Conservation (phyloP, 768 basidiomycete species). For the Hypholoma fasciculare region DNA sequence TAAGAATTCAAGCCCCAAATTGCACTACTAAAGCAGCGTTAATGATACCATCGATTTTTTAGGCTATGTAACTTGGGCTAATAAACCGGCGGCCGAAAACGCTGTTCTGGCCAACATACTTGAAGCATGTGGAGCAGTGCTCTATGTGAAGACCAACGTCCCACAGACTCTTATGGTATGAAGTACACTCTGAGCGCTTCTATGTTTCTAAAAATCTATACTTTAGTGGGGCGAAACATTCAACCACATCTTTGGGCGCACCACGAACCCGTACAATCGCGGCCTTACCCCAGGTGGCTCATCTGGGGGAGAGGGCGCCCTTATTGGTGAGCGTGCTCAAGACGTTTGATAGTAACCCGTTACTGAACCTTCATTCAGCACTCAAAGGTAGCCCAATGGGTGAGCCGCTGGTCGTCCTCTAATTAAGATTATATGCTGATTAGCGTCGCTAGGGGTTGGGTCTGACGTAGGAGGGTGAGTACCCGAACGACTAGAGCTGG, state of each 20-base stretch:
- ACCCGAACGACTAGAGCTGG: not conserved
- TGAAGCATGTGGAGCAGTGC: constrained; percentile 64
- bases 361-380: constrained; percentile 24
- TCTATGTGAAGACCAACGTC: constrained; percentile 72
- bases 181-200: not conserved
- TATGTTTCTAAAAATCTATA: not conserved
- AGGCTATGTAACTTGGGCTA: constrained; percentile 79
- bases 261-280: constrained; percentile 74
- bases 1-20: constrained; percentile 16
- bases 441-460: constrained; percentile 57
- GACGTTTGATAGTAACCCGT: not conserved
- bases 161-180: constrained; percentile 76
- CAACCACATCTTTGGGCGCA: constrained; percentile 80
- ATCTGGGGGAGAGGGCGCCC: constrained; percentile 84
- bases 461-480: constrained; percentile 78
- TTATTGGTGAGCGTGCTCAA: constrained; percentile 45
- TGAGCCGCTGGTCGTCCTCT: constrained; percentile 11
- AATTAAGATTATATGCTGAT: not conserved
- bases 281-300: constrained; percentile 76
- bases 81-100: constrained; percentile 56
- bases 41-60: not conserved
- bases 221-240: constrained; percentile 73
- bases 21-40: not conserved
- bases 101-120: constrained; percentile 67
- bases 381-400: constrained; percentile 46